These are phyloP conservation scores for Cystoisospora suis DNA, from an alignment of 169 alveolate species.

Conservation along the genomic window DNA sequence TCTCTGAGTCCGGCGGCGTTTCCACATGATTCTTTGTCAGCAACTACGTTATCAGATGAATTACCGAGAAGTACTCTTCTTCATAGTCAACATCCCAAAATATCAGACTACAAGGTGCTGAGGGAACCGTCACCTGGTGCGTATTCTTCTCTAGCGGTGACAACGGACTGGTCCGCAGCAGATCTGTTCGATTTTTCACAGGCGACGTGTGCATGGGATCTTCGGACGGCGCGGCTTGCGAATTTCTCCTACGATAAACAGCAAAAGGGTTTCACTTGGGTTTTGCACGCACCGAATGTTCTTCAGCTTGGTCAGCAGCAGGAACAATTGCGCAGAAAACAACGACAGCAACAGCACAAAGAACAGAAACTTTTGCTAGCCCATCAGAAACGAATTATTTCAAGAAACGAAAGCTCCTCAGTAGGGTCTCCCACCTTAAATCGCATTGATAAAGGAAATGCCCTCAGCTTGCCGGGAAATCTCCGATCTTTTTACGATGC, in stretches of 20 bases:
- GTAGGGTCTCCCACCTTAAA: too few species aligned
- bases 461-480: too few species aligned
- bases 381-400: too few species aligned
- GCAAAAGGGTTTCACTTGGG: constrained; percentile 42
- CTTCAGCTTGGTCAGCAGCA: background rate
- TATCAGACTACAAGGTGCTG: too few species aligned
- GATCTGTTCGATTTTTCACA: constrained; percentile 47
- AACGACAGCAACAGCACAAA: background rate
- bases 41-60: too few species aligned
- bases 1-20: background rate
- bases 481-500: too few species aligned
- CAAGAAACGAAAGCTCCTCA: too few species aligned
- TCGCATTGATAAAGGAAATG: too few species aligned
- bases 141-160: background rate
- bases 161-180: constrained; percentile 8
- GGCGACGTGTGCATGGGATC: constrained; percentile 57
- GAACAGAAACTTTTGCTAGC: background rate
- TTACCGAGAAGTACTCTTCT: too few species aligned
- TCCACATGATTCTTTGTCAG: background rate
- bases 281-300: constrained; percentile 35
- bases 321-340: background rate
- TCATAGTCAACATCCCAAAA: too few species aligned
- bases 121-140: background rate
- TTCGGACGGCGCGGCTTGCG: background rate
- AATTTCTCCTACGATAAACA: constrained; percentile 35